phyloP scores from a whole-genome alignment of 2,329 filamentous ascomycete genomes.

The Didymella lethalis region DNA sequence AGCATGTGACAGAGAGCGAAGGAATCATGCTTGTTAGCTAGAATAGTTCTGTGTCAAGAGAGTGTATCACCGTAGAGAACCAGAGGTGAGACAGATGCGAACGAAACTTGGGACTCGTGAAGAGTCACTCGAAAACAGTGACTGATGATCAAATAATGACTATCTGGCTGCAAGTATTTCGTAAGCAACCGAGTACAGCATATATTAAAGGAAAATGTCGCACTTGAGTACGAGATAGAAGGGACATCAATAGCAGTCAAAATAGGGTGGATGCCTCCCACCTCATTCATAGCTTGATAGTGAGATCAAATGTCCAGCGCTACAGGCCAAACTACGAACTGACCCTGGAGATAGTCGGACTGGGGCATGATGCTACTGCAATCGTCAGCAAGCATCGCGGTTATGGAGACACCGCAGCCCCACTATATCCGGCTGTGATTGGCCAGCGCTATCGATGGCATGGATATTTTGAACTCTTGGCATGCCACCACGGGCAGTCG shows the following conservation, averaged over 20 bases:
- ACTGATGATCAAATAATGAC: background rate
- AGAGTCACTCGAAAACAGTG: background rate
- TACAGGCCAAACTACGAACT: background rate
- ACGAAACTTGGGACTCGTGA: background rate
- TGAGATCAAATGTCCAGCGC: background rate
- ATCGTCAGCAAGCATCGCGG: background rate
- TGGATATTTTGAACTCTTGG: conserved; percentile 20
- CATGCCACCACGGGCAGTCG: conserved; percentile 25
- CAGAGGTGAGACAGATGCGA: background rate
- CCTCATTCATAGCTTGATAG: background rate
- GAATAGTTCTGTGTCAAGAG: background rate
- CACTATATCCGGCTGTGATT: conserved; percentile 6
- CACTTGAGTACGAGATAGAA: background rate
- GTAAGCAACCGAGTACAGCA: background rate
- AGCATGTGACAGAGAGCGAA: background rate
- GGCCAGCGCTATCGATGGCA: conserved; percentile 12
- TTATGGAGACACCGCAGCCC: conserved; percentile 7
- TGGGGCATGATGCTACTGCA: background rate
- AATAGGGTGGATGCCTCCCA: background rate
- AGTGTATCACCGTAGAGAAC: background rate
- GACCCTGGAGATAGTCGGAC: background rate
- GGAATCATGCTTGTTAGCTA: too few relatives aligned
- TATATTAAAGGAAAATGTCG: background rate
- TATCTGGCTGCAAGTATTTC: background rate
- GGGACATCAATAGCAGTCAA: background rate